Percentiles rank a stretch among this genome's conserved stretches.
Evolutionary conservation across 345 rosid species (phyloP).

Genomic region (Turritis glabra): DNA sequence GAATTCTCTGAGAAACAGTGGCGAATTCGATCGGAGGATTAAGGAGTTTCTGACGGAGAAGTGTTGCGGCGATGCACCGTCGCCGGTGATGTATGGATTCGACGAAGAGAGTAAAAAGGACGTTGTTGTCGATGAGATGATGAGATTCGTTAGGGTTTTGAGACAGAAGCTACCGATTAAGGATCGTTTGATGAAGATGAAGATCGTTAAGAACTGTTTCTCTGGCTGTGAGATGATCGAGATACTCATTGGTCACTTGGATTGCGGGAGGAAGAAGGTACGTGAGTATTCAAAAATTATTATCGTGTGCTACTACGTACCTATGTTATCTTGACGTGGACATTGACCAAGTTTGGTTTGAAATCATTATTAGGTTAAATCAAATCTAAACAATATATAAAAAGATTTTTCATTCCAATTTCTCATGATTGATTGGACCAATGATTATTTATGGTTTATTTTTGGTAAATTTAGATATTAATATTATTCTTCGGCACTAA

Average conservation of each 20-base stretch:
- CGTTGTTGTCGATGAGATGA: slow-evolving; percentile 48
- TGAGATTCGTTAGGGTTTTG: slow-evolving; percentile 51
- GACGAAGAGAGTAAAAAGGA: slow-evolving; percentile 62
- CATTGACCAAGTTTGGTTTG: background rate
- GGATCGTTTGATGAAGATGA: slow-evolving; percentile 87
- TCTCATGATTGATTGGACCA: background rate
- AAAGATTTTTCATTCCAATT: background rate
- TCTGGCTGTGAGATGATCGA: slow-evolving; percentile 78
- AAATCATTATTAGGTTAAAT: background rate
- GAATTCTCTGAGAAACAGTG: slow-evolving; percentile 77
- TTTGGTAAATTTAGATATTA: background rate
- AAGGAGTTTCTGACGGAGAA: slow-evolving; percentile 52
- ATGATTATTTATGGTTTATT: background rate
- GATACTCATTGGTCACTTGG: slow-evolving; percentile 58
- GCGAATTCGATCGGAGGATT: slow-evolving; percentile 55
- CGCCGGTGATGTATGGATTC: slow-evolving; percentile 59
- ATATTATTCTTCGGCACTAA: background rate
- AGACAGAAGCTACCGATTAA: slow-evolving; percentile 74
- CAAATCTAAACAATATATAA: background rate
- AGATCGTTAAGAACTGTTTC: slow-evolving; percentile 83
- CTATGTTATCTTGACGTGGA: background rate
- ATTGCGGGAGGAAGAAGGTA: slow-evolving; percentile 81
- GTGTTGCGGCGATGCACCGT: slow-evolving; percentile 65
- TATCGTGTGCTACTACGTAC: slow-evolving; percentile 26
- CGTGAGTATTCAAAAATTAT: background rate